Evolutionary conservation across 805 yeast genomes (phyloP), one percentile per base, ranked within the genome.

Genomic region (Ogataea degrootiae): DNA sequence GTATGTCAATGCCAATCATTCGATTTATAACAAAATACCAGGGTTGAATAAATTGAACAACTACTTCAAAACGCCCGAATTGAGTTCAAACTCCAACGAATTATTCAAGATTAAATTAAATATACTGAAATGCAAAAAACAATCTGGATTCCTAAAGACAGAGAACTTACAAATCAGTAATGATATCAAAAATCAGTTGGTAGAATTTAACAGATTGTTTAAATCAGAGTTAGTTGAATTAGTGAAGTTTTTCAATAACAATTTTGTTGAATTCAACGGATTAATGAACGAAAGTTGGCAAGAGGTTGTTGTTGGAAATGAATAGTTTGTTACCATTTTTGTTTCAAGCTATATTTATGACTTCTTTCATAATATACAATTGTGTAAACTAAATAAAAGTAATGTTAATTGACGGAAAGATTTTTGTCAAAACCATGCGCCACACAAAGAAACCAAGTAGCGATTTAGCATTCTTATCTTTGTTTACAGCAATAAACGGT

Each of bases 41-140:
- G 71, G 70, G 4, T 50, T 68, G 33, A 65, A 57, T 41, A 66
- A 59, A 44, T 41, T 68, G n/a, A 67, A 65, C 49, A 67, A 58
- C 62, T 34, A 56, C 68, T 4, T 51, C 57, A 31, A 65, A 67
- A 41, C 65, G 67, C 48, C 66, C 68, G 33, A 71, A 68, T 41
- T 52, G 59, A 1, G 61, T 66, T 48, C 70, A 69, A 2, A 69
- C 65, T 33, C 65, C 60, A 42, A 66, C 71, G 6, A 48, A 71
- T 36, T 26, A 26, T 26, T 26, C 29, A 57, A 60, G 39, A 62
- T 59, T 34, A 63, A 64, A 35, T 45, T 61, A 7, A 59, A 63
- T 44, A 58, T 60, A 39, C 43, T 66, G 29, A 64, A 60, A 42
- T 45, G 66, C 39, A 57, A 59, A 45, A 51, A 22, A 7, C 67